phyloP scores from a whole-genome alignment of 2,329 filamentous ascomycete species.

The Geosmithia putterillii region DNA sequence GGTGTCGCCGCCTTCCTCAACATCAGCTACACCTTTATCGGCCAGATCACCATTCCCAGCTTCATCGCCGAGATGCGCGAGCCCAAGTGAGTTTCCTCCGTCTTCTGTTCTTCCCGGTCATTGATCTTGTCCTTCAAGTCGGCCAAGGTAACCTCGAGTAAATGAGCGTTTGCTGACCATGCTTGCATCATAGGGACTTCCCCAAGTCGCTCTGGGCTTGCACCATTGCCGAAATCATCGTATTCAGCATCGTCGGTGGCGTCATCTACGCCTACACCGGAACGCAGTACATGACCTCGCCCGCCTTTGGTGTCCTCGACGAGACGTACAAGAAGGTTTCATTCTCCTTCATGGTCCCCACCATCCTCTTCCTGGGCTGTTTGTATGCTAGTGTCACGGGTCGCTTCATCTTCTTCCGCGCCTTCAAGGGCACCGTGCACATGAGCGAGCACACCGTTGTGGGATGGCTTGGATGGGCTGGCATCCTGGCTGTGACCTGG shows the following conservation, averaged over 20 bases:
- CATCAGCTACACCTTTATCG: constrained; percentile 93
- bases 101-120: too few species aligned
- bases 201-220: constrained; percentile 88
- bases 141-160: too few species aligned
- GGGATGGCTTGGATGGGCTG: constrained; percentile 70
- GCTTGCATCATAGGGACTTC: constrained; percentile 55
- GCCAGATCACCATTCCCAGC: constrained; percentile 84
- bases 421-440: constrained; percentile 71
- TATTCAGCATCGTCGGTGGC: constrained; percentile 72
- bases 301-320: constrained; percentile 75
- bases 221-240: constrained; percentile 74
- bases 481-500: constrained; percentile 61
- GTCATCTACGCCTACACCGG: constrained; percentile 82
- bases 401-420: constrained; percentile 82
- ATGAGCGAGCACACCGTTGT: constrained; percentile 68
- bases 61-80: constrained; percentile 92
- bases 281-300: constrained; percentile 76
- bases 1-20: constrained; percentile 87
- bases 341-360: constrained; percentile 93
- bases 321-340: constrained; percentile 75
- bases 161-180: not conserved
- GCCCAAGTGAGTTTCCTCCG: constrained; percentile 25
- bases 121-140: too few species aligned
- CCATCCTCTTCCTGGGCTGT: constrained; percentile 82
- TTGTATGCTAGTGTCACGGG: constrained; percentile 84